Base-by-base conservation (phyloP, 2,329 filamentous ascomycete genomes). In the Fusarium penzigii region DNA sequence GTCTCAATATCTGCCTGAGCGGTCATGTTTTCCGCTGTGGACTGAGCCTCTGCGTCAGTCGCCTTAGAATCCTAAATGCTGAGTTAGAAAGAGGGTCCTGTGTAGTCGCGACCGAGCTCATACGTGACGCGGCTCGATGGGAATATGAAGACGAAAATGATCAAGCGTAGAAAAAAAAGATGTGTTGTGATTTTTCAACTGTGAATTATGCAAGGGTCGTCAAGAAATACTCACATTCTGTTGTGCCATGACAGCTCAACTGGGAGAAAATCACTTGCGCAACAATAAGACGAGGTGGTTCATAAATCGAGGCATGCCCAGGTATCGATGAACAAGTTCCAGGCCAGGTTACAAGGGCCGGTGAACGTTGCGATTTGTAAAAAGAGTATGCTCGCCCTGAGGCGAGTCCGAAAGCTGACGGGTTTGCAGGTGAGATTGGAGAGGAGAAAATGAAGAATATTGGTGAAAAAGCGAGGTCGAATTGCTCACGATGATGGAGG, bases 1-100 rank as follows among this genome's bases (percentile, higher is more conserved):
- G 72, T 66, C 58, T 78, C 78, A 49, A 77, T 76, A 53, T 72
- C 75, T 52, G 74, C 73, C 52, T 79, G 75, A 61, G 78, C 78
- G 48, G 72, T 76, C 75, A 80, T 78, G 56, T 76, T 53, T 63
- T 71, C 67, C 49, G 68, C 64, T 57, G 62, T 56, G 48, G 68
- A 53, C 53, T 70, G 67, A 51, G 63, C 64, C 52, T 71, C 69
- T 53, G 65, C 58, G 49, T 72, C 70, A 52, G 68, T 61, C 59
- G 64, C 57, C 58, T 68, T 71, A 43, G 67, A 63, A 56, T 74
- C 70, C 72, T 74, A 61, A 29, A 40, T 39, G 49, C 49, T 46
- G 50, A 52, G 57, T 64, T 59, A 63, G 61, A 63, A 39, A 58
- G 25, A 42, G 51, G 45, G 46, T 51, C 45, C 47, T 36, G 32